Conservation (phyloP, 192 early-diverging fungal species). For the Backusella macrospora region DNA sequence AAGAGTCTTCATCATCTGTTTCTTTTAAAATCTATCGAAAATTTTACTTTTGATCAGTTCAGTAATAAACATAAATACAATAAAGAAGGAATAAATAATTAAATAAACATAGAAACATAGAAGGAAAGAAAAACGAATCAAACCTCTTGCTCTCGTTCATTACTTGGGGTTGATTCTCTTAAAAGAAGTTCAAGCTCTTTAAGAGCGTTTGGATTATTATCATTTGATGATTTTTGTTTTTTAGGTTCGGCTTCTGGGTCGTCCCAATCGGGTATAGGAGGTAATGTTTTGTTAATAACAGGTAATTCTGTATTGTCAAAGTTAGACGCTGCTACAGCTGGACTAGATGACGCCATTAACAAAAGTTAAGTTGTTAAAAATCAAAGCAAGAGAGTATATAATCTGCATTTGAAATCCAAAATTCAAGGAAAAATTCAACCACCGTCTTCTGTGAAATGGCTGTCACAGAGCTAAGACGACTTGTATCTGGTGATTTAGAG, state of each 20-base stretch:
- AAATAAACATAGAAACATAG: background rate
- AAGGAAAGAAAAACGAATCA: background rate
- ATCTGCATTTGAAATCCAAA: background rate
- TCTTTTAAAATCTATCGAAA: slow-evolving; percentile 2
- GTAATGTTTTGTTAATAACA: slow-evolving; percentile 2
- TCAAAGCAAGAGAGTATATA: background rate
- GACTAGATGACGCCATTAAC: background rate
- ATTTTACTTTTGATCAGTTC: background rate
- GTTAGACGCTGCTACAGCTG: background rate
- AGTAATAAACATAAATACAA: background rate
- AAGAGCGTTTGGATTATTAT: slow-evolving; percentile 11
- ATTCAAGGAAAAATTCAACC: too few relatives aligned
- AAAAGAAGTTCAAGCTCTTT: slow-evolving; percentile 8
- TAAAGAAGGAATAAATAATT: background rate
- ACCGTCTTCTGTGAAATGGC: too few relatives aligned
- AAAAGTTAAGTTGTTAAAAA: background rate
- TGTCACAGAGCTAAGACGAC: too few relatives aligned
- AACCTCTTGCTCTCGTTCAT: background rate
- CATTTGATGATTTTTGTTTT: background rate
- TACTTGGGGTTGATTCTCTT: slow-evolving; percentile 6
- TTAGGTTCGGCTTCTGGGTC: background rate
- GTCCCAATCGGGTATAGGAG: slow-evolving; percentile 9
- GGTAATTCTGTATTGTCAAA: background rate
- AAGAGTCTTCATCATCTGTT: slow-evolving; percentile 1
- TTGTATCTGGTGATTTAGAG: too few relatives aligned